Percentiles rank a stretch among this genome's conserved stretches.
Conservation (phyloP, 75 land plant species). For the Selaginella moellendorffii region DNA sequence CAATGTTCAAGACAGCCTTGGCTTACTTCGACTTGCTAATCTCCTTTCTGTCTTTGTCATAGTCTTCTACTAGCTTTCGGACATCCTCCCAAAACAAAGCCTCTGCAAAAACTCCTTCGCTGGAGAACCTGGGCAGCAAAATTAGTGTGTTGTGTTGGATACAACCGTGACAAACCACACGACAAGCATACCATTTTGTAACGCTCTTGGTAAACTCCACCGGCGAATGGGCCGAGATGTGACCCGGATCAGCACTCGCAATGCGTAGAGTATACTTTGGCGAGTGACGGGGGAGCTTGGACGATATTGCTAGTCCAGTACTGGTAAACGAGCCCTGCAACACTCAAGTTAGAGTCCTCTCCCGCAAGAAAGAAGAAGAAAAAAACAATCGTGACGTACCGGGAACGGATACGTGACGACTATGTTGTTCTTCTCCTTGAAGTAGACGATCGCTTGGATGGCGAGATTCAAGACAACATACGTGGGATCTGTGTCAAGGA, state of each 20-base stretch:
- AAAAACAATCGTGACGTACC: no score
- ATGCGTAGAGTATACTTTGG: conserved; percentile 72
- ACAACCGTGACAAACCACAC: background rate
- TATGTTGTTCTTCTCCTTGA: conserved; percentile 88
- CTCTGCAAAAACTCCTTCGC: conserved; percentile 78
- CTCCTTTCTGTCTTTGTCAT: conserved; percentile 23
- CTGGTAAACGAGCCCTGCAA: conserved; percentile 75
- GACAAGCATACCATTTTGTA: conserved; percentile 55
- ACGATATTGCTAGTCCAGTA: conserved; percentile 78
- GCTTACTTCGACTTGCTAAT: no score
- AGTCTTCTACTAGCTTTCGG: conserved; percentile 49
- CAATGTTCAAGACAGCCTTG: no score
- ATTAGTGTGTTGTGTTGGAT: background rate
- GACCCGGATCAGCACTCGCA: conserved; percentile 76
- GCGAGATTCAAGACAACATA: conserved; percentile 52
- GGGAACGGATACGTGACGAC: conserved; percentile 64
- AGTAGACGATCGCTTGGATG: conserved; percentile 52
- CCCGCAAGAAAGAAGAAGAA: no score
- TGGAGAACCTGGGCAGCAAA: conserved; percentile 55
- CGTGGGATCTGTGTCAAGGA: no score
- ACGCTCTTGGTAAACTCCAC: conserved; percentile 79
- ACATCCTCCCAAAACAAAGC: conserved; percentile 85
- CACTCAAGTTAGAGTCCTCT: no score
- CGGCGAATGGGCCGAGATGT: conserved; percentile 66
- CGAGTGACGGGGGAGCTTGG: conserved; percentile 86